These are phyloP conservation scores for Alternaria angustiovoidea DNA, from an alignment of 2,329 filamentous ascomycete genomes.

Conservation along the genomic window DNA sequence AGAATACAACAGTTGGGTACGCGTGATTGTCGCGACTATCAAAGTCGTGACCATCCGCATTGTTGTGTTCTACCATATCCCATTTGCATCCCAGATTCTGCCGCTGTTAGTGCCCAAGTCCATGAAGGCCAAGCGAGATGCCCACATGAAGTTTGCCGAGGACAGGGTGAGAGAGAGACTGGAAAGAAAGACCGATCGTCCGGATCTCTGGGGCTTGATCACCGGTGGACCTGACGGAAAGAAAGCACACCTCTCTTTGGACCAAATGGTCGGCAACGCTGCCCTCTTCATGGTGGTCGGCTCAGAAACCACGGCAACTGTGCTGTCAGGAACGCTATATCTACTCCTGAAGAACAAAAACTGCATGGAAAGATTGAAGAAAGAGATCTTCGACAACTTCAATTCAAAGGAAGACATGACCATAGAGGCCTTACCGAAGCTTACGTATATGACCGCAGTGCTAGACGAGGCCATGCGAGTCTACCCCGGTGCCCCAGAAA, in stretches of 20 bases:
- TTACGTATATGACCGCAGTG: conserved; percentile 11
- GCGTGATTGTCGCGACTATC: conserved; percentile 7
- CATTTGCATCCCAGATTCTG: conserved; percentile 9
- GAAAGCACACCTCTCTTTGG: conserved; percentile 9
- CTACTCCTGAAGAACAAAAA: background rate
- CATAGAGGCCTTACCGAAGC: conserved; percentile 5
- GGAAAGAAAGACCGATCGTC: conserved; percentile 3
- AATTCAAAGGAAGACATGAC: conserved; percentile 9
- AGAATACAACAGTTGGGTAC: conserved; percentile 9
- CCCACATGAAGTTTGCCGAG: conserved; percentile 12
- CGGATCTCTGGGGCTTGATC: conserved; percentile 11
- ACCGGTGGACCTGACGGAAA: background rate
- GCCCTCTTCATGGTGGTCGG: conserved; percentile 12
- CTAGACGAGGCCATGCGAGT: conserved; percentile 12
- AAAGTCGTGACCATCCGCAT: conserved; percentile 9
- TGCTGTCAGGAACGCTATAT: conserved; percentile 4
- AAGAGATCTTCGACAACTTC: conserved; percentile 6
- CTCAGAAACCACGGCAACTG: conserved; percentile 10
- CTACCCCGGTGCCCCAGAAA: conserved; percentile 12
- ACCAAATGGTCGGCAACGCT: conserved; percentile 10
- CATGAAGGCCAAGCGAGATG: conserved; percentile 11
- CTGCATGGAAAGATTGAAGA: background rate
- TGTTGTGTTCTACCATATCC: conserved; percentile 10
- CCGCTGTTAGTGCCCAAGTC: conserved; percentile 10
- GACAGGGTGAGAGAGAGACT: conserved; percentile 8